Conservation (phyloP, 1,139 yeast genomes). For the Pichia sp. region DNA sequence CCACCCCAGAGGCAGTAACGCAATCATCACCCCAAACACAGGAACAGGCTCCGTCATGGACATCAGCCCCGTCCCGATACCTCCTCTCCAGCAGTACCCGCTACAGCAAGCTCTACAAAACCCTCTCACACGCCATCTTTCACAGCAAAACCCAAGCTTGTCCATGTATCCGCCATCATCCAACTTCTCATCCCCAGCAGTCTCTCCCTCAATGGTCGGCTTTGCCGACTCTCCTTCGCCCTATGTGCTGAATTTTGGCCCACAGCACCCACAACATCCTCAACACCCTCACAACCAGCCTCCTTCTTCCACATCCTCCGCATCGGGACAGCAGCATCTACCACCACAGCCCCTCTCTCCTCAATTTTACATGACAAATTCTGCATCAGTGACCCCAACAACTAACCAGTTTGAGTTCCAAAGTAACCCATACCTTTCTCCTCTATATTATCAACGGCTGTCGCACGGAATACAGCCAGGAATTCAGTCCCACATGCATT, state of each 20-base stretch:
- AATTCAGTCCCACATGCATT: not conserved
- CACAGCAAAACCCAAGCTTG: not conserved
- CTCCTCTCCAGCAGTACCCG: not conserved
- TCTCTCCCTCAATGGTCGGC: constrained; percentile 11
- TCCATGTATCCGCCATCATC: constrained; percentile 2
- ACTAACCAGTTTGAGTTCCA: constrained; percentile 8
- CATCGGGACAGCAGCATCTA: too few relatives aligned
- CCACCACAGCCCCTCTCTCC: not conserved
- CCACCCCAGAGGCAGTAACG: not conserved
- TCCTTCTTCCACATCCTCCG: not conserved
- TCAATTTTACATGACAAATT: not conserved
- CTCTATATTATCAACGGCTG: constrained; percentile 9
- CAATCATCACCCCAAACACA: constrained; percentile 13
- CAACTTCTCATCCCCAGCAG: constrained; percentile 7
- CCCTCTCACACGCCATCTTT: constrained; percentile 1
- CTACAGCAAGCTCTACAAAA: not conserved
- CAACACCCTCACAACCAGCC: not conserved
- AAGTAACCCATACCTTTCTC: constrained; percentile 8
- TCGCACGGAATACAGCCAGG: not conserved
- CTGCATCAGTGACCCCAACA: constrained; percentile 8
- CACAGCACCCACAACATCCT: not conserved
- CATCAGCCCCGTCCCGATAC: constrained; percentile 3
- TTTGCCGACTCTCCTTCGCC: constrained; percentile 8
- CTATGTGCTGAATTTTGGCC: constrained; percentile 3
- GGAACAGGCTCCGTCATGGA: constrained; percentile 11